Base-by-base conservation (phyloP, 495 filamentous ascomycete genomes). In the Talaromyces borbonicus region DNA sequence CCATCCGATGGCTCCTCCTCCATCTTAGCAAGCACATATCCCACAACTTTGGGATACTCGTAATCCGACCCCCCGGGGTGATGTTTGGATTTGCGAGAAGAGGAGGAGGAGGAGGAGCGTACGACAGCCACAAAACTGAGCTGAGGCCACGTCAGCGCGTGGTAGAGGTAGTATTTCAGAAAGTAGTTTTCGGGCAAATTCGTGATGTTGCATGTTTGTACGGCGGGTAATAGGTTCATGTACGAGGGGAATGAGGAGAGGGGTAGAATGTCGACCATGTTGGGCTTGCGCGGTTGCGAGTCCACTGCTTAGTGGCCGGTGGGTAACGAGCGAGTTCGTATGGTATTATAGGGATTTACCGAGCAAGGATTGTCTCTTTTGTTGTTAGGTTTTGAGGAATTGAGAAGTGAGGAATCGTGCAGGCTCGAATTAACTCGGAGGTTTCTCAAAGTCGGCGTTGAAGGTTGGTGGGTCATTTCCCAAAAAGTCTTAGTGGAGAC, bases 181-280 rank as follows among this genome's bases (percentile, higher is more conserved):
- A 96, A 97, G 77, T 98, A 98, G 74, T 98, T 98, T 69, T 98
- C 92, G 55, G 92, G 92, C 23, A 98, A 76, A 71, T 98, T 98
- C 59, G 94, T 95, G 63, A 97, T 87, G 72, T 98, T 98, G 54
- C 92, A 88, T 66, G 89, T 85, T 72, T 98, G 92, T 56, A 98
- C 90, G 54, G 94, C 81, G 35, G 87, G 92, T 54, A 95, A 90
- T 52, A 72, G 69, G 61, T 71, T 65, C 62, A 72, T 70, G 61
- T 72, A 69, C 36, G 65, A 69, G 54, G 69, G 69, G 61, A 68
- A 72, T 40, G 57, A 62, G 56, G 59, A 63, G 43, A 72, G 59
- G 47, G 69, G 69, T 59, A 71, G 57, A 51, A 71, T 71, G 66
- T 72, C 69, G 63, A 72, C 69, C 69, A 72, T 72, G 20, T 18